Conservation (phyloP, 106 monocot genomes). For the Ottelia alismoides region DNA sequence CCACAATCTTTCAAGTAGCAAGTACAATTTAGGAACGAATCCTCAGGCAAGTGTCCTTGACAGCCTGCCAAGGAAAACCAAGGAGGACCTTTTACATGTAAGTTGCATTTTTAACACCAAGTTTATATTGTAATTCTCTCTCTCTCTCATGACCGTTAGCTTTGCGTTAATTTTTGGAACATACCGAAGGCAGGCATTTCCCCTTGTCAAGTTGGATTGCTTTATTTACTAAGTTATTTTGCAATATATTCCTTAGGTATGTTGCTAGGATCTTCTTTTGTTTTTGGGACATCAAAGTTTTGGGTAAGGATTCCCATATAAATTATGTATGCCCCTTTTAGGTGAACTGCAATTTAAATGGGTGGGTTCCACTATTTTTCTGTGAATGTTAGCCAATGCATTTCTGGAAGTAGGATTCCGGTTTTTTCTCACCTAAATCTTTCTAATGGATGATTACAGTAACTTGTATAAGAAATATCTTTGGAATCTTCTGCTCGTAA, state of each 20-base stretch:
- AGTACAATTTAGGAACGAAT: conserved; percentile 66
- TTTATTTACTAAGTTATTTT: neutral
- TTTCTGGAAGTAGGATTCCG: too few relatives aligned
- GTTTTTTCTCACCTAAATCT: too few relatives aligned
- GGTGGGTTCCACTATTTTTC: too few relatives aligned
- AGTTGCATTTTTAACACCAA: conserved; percentile 26
- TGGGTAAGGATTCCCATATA: too few relatives aligned
- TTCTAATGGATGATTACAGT: too few relatives aligned
- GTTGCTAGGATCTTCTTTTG: neutral
- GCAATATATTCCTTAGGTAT: neutral
- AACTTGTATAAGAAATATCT: too few relatives aligned
- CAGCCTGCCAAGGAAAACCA: conserved; percentile 48
- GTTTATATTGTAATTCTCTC: neutral
- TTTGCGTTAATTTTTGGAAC: neutral
- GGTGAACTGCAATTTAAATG: too few relatives aligned
- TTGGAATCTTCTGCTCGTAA: too few relatives aligned
- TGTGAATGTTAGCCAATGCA: too few relatives aligned
- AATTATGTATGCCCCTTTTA: too few relatives aligned
- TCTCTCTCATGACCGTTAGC: neutral
- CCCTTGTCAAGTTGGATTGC: neutral
- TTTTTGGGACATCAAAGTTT: too few relatives aligned
- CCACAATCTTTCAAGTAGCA: conserved; percentile 82
- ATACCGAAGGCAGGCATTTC: neutral
- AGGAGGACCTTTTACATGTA: conserved; percentile 83
- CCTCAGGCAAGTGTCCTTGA: conserved; percentile 70